Evolutionary conservation across 2,329 filamentous ascomycete genomes (phyloP), one percentile per base, ranked within the genome.

Genomic region (Fusarium sp.): DNA sequence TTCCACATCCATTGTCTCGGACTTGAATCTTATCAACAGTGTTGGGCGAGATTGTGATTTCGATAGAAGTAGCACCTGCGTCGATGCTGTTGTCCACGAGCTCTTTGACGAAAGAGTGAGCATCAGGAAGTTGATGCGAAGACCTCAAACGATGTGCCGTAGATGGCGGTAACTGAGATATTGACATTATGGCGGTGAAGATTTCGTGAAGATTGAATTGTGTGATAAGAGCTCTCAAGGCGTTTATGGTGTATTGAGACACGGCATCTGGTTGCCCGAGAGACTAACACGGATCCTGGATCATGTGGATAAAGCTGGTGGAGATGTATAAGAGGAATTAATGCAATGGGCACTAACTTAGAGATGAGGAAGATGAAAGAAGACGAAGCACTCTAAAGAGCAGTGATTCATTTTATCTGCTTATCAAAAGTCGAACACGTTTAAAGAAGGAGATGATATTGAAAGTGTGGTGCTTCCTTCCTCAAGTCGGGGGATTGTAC

Each of bases 21-120:
- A 94, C 88, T 73, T 92, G 87, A 40, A 95, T 86, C 56, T 84
- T 86, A 77, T 92, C 90, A 55, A 94, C 77, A 0, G 90, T 90
- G 75, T 94, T 90, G 44, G 84, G 73, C 6, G 90, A 87, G 16
- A 94, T 82, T 29, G 87, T 80, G 25, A 94, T 81, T 55, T 92
- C 87, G 61, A 95, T 82, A 3, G 85, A 85, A 3, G 86, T 91
- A 14, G 92, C 91, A 55, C 85, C 83, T 10, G 92, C 91, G 78
- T 95, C 92, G 22, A 94, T 85, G 45, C 91, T 85, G 77, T 95
- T 94, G 72, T 94, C 92, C 32, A 94, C 79, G 6, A 94, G 87
- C 78, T 94, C 92, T 76, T 94, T 94, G 72, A 94, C 86, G 4
- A 93, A 80, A 13, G 87, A 85, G 14, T 83, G 80, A 0, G 92